These are phyloP conservation scores for Penicillium bialowiezense DNA, from an alignment of 495 filamentous ascomycete genomes.

Conservation along the genomic window DNA sequence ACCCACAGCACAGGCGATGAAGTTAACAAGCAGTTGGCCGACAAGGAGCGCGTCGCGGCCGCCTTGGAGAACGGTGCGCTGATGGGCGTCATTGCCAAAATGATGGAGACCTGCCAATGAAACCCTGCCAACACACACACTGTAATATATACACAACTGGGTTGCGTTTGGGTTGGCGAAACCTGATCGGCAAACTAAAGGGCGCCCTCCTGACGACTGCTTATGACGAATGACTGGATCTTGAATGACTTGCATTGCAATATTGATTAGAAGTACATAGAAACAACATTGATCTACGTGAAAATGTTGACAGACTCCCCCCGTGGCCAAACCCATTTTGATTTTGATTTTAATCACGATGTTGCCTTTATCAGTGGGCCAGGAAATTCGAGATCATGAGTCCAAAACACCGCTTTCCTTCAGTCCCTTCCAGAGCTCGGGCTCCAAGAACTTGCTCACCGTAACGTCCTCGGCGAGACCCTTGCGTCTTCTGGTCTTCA, in stretches of 20 bases:
- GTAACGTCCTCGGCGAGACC: slow-evolving; percentile 93
- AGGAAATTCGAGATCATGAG: slow-evolving; percentile 38
- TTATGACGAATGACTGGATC: slow-evolving; percentile 4
- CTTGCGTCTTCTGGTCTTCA: slow-evolving; percentile 92
- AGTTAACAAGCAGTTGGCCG: slow-evolving; percentile 91
- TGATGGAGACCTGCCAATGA: slow-evolving; percentile 78
- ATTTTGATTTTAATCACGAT: background rate
- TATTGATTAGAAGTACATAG: slow-evolving; percentile 18
- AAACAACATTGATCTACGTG: slow-evolving; percentile 2
- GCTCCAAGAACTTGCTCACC: slow-evolving; percentile 93
- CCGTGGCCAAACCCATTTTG: slow-evolving; percentile 4
- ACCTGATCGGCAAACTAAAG: background rate
- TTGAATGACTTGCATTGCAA: slow-evolving; percentile 8
- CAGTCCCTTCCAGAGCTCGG: slow-evolving; percentile 83
- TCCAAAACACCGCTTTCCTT: slow-evolving; percentile 88
- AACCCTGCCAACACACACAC: background rate
- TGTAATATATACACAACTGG: background rate
- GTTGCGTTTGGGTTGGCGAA: background rate
- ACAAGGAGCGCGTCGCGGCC: slow-evolving; percentile 95
- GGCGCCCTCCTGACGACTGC: background rate
- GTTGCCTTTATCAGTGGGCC: too few relatives aligned
- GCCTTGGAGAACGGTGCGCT: slow-evolving; percentile 91
- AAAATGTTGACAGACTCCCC: slow-evolving; percentile 8
- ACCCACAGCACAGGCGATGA: slow-evolving; percentile 93
- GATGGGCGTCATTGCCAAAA: slow-evolving; percentile 83